Base-by-base conservation (phyloP, 805 yeast genomes). In the Torulaspora delbrueckii region DNA sequence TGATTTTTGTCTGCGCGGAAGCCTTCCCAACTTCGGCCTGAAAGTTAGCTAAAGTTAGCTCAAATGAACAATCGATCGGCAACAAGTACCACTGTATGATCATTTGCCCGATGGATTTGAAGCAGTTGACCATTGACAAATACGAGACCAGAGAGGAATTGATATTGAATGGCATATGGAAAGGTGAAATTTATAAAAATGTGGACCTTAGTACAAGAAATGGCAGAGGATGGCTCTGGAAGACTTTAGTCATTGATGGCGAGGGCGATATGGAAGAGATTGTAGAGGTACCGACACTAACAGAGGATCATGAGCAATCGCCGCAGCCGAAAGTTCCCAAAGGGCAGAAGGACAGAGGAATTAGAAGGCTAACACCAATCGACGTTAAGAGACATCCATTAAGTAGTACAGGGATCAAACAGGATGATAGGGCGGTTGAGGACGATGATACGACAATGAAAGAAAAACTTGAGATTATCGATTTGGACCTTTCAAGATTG, bases 181-280 rank as follows among this genome's bases (percentile, higher is more conserved):
- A 55, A 5, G 62, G 62, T 7, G 62, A 57, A 27, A 36, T 63
- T 9, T 63, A 63, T 42, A 45, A 31, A 28, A 45, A 39, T 23
- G 42, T 39, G 25, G 49, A 43, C n/a, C 18, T 43, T 8, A 34
- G 19, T 26, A 34, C 45, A n/a, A 31, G 28, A 14, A 48, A 19
- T 41, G 53, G 54, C 8, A 48, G 67, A 40, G 63, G 65, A 12
- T 63, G 67, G 67, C 50, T 62, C 13, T 63, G 67, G 67, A 57
- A 53, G 41, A 55, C 60, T 7, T 37, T 63, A 26, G 52, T 58
- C 7, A 41, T 60, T 22, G 54, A 55, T 34, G 44, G 46, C n/a
- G 49, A 42, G 18, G 50, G 42, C 27, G 33, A 25, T 30, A 36
- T 30, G 26, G 31, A 28, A 10, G 43, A 39, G 10, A 31, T 54